A percentile compares a stretch with the other conserved stretches of the same genome.
These are phyloP conservation scores for Cystobasidium pallidum DNA, from an alignment of 1,284 basidiomycete genomes.

Conservation along the genomic window DNA sequence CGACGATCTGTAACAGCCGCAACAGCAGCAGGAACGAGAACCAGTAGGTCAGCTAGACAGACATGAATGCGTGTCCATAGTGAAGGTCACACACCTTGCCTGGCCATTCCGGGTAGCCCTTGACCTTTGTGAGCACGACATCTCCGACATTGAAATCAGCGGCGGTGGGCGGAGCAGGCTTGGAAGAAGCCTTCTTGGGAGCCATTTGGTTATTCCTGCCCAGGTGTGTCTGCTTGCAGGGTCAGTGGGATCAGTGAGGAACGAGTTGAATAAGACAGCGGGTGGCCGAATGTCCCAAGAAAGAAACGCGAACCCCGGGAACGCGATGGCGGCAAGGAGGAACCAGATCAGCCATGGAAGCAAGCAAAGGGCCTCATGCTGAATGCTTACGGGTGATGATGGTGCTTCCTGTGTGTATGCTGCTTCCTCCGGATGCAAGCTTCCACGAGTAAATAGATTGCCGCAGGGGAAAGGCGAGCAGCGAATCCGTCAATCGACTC, in stretches of 20 bases:
- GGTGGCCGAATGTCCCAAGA: too few species aligned
- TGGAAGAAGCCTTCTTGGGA: slow-evolving; percentile 43
- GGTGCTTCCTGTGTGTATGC: background rate
- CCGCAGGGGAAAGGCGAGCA: background rate
- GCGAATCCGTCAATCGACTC: background rate
- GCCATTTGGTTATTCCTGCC: too few species aligned
- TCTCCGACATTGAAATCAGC: slow-evolving; percentile 62
- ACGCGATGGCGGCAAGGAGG: background rate
- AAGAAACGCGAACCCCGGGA: slow-evolving; percentile 14
- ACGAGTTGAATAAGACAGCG: too few species aligned
- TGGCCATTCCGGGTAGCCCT: slow-evolving; percentile 92
- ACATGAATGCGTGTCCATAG: background rate
- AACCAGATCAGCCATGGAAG: too few species aligned
- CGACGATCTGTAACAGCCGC: slow-evolving; percentile 66
- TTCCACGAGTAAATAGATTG: too few species aligned
- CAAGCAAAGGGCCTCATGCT: too few species aligned
- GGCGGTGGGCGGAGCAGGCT: slow-evolving; percentile 29
- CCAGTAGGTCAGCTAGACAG: background rate
- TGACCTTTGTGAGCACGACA: slow-evolving; percentile 87
- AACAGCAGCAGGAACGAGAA: slow-evolving; percentile 9
- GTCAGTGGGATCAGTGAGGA: too few species aligned
- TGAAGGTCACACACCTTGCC: slow-evolving; percentile 68
- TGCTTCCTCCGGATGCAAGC: too few species aligned
- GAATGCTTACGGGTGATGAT: background rate
- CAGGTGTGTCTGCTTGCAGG: too few species aligned